phyloP scores from a whole-genome alignment of 345 rosid genomes.

The Atalantia buxifolia region DNA sequence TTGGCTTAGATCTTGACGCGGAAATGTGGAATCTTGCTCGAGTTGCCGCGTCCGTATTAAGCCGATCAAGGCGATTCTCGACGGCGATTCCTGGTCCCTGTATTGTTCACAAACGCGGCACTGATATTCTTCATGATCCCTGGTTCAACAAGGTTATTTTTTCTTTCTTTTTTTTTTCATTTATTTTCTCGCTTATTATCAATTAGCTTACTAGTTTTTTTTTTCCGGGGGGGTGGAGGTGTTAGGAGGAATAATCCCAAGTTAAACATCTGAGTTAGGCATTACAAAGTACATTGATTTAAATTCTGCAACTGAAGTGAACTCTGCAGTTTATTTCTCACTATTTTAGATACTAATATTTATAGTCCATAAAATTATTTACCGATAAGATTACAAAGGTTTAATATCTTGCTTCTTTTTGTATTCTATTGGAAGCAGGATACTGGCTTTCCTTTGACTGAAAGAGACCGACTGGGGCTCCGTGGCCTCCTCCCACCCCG shows the following conservation, averaged over 20 bases:
- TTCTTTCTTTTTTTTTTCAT: not conserved
- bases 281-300: not conserved
- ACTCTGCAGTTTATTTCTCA: not conserved
- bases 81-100: slow-evolving; percentile 88
- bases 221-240: not conserved
- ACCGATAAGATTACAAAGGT: not conserved
- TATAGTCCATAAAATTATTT: not conserved
- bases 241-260: not conserved
- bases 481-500: slow-evolving; percentile 99
- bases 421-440: slow-evolving; percentile 46
- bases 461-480: slow-evolving; percentile 92
- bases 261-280: not conserved
- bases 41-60: slow-evolving; percentile 35
- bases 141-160: slow-evolving; percentile 88
- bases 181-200: not conserved
- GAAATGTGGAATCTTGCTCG: slow-evolving; percentile 68
- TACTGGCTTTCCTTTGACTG: slow-evolving; percentile 91
- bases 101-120: slow-evolving; percentile 93
- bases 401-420: not conserved
- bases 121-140: slow-evolving; percentile 98
- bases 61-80: slow-evolving; percentile 64
- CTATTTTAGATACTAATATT: not conserved
- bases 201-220: not conserved
- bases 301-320: not conserved
- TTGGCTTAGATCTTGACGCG: slow-evolving; percentile 33